A percentile compares a stretch with the other conserved stretches of the same genome.
phyloP scores from a whole-genome alignment of 2,329 filamentous ascomycete species.

The Sporothrix euskadiensis region DNA sequence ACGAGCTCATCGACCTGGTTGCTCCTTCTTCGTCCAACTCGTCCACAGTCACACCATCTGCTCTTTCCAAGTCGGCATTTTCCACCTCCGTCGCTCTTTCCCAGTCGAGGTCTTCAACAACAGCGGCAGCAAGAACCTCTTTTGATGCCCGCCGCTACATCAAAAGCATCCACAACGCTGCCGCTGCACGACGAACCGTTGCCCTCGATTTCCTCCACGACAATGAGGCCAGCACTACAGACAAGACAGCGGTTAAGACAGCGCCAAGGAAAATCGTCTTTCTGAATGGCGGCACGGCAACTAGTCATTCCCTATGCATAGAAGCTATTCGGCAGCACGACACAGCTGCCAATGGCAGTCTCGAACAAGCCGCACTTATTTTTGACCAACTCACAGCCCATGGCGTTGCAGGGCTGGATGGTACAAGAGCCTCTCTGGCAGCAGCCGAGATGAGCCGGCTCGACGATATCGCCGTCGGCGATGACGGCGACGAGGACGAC shows the following conservation, averaged over 20 bases:
- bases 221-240: neutral
- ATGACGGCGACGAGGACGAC: constrained; percentile 33
- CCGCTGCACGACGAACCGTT: constrained; percentile 48
- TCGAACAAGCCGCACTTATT: constrained; percentile 51
- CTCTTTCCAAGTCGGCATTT: neutral
- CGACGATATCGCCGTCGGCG: constrained; percentile 21
- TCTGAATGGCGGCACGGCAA: constrained; percentile 59
- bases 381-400: constrained; percentile 54
- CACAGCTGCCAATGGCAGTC: constrained; percentile 47
- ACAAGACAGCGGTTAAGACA: constrained; percentile 33
- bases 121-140: neutral
- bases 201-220: constrained; percentile 54
- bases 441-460: neutral
- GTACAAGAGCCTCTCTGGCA: neutral
- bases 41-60: constrained; percentile 12
- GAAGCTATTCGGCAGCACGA: constrained; percentile 54
- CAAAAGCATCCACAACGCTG: constrained; percentile 53
- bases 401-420: constrained; percentile 47
- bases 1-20: constrained; percentile 36
- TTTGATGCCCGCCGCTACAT: constrained; percentile 46
- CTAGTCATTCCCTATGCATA: constrained; percentile 57
- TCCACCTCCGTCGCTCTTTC: constrained; percentile 13
- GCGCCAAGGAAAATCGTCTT: constrained; percentile 54
- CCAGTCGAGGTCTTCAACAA: neutral
- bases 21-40: neutral